Percentiles rank a stretch among this genome's conserved stretches.
These are phyloP conservation scores for Ilex asprella DNA, from an alignment of 257 asterid species.

Conservation along the genomic window DNA sequence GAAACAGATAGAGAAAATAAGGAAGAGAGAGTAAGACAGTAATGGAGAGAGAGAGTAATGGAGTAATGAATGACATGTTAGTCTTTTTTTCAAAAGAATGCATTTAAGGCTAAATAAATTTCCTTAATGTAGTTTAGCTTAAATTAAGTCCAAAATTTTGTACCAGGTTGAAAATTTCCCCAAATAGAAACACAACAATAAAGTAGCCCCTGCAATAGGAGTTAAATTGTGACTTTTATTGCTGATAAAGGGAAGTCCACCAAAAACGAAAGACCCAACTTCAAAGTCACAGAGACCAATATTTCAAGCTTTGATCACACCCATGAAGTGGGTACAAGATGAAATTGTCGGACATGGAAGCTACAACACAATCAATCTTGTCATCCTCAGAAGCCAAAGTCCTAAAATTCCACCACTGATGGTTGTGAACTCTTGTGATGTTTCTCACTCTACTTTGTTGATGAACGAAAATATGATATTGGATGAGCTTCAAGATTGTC, in stretches of 20 bases:
- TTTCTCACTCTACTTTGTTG: constrained; percentile 7
- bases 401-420: constrained; percentile 1
- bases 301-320: neutral
- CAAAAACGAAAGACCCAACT: too few relatives aligned
- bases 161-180: too few relatives aligned
- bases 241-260: neutral
- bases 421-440: constrained; percentile 11
- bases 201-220: neutral
- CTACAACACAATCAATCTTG: constrained; percentile 11
- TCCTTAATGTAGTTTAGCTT: too few relatives aligned
- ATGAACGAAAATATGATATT: constrained; percentile 14
- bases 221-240: neutral
- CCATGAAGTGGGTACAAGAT: constrained; percentile 16
- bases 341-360: constrained; percentile 11
- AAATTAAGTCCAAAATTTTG: too few relatives aligned
- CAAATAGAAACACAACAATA: too few relatives aligned
- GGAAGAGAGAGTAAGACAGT: too few relatives aligned
- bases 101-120: too few relatives aligned
- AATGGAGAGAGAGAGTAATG: too few relatives aligned
- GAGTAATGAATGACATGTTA: too few relatives aligned
- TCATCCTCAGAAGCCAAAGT: constrained; percentile 3
- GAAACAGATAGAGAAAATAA: too few relatives aligned
- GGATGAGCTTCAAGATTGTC: constrained; percentile 12
- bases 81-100: too few relatives aligned
- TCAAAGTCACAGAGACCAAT: neutral